Evolutionary conservation across 768 basidiomycete genomes (phyloP), one percentile per base, ranked within the genome.

Genomic region (Lactarius hengduanensis): DNA sequence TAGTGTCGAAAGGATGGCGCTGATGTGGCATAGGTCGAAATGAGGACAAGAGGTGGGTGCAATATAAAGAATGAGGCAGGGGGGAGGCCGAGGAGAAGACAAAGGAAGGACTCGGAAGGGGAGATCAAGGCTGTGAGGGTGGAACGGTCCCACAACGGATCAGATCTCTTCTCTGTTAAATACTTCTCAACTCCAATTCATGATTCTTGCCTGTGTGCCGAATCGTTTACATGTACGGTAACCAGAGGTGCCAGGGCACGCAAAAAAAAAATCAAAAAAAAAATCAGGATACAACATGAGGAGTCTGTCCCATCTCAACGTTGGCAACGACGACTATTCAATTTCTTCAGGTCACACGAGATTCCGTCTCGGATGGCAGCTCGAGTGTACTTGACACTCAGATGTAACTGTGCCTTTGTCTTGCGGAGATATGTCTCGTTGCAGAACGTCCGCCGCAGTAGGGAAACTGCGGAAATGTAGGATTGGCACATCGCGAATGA

Each of bases 331-430:
- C 26, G 50, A 22, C 50, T 26, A 53, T 53, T 53, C 26, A 53
- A 18, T 55, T 65, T 56, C 83, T 73, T 89, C 89, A 2, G 75
- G 66, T 77, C 81, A 84, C 47, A 84, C 45, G 86, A 84, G 69
- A 87, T 82, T 65, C 85, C 79, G 72, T 90, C 88, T 3, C 88
- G 88, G 2, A 76, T 78, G 0, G 87, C 88, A 89, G 73, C 70
- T 88, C 86, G 45, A 90, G 77, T 0, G 86, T 87, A 4, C 84
- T 80, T 45, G 75, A 71, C 11, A 89, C 80, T 63, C 81, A 82
- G 63, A 89, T 81, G 71, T 75, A 61, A 77, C 83, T 70, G 70
- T 63, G 22, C 59, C 70, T n/a, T 71, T 78, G 38, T 72, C 41
- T 53, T 53, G 22, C 26, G 13, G 26, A 53, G 80, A 73, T 2